Percentiles rank a stretch among this genome's conserved stretches.
Evolutionary conservation across 768 basidiomycete genomes (phyloP).

Genomic region (Macrocybe gigantea): DNA sequence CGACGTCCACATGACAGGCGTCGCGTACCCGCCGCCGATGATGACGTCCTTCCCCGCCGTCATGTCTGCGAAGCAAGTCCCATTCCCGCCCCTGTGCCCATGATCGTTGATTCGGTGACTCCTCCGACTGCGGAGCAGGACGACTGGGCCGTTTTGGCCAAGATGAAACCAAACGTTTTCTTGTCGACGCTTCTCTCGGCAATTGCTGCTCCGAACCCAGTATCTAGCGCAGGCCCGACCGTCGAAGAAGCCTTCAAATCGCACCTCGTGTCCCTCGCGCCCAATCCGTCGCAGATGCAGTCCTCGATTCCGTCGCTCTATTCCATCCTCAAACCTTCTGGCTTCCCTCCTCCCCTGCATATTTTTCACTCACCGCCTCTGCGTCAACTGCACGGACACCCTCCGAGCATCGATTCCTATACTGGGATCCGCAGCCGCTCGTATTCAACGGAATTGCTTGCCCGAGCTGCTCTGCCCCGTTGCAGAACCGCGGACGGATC

Average conservation of each 20-base stretch:
- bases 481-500: slow-evolving; percentile 68
- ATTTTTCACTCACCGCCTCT: slow-evolving; percentile 72
- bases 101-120: slow-evolving; percentile 43
- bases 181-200: slow-evolving; percentile 50
- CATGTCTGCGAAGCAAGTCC: background rate
- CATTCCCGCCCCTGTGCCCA: background rate
- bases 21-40: slow-evolving; percentile 1
- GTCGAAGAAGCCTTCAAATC: slow-evolving; percentile 78
- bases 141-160: slow-evolving; percentile 60
- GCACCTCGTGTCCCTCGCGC: slow-evolving; percentile 61
- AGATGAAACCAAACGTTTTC: slow-evolving; percentile 51
- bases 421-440: slow-evolving; percentile 81
- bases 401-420: slow-evolving; percentile 75
- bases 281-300: slow-evolving; percentile 31
- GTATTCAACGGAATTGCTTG: slow-evolving; percentile 80
- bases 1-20: slow-evolving; percentile 2
- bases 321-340: slow-evolving; percentile 79
- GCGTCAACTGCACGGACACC: slow-evolving; percentile 62
- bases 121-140: slow-evolving; percentile 22
- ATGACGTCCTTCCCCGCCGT: background rate
- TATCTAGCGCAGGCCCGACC: slow-evolving; percentile 52
- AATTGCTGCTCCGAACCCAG: slow-evolving; percentile 58
- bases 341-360: slow-evolving; percentile 74
- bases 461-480: slow-evolving; percentile 53
- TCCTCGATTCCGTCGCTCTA: slow-evolving; percentile 66